Conservation (phyloP, 768 basidiomycete genomes). For the Lactarius hengduanensis region DNA sequence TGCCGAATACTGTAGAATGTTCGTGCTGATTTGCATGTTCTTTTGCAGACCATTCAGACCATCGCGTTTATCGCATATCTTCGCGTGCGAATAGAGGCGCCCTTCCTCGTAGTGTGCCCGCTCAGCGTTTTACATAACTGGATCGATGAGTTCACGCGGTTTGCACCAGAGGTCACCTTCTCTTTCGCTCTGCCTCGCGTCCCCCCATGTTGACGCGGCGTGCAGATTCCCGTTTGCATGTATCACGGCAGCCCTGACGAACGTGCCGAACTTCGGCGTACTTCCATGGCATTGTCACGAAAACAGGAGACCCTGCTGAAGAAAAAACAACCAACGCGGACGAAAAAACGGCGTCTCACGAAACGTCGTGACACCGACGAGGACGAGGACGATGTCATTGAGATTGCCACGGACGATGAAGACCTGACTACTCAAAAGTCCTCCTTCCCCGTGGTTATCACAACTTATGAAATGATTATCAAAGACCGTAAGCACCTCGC, state of each 20-base stretch:
- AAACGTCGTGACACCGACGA: constrained; percentile 13
- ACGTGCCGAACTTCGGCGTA: constrained; percentile 67
- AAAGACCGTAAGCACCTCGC: constrained; percentile 67
- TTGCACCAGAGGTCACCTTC: constrained; percentile 68
- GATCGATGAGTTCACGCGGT: constrained; percentile 79
- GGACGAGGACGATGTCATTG: background rate
- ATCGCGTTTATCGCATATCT: constrained; percentile 94
- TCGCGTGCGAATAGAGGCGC: constrained; percentile 66
- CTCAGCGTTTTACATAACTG: constrained; percentile 93
- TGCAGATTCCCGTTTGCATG: constrained; percentile 79
- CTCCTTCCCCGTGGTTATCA: constrained; percentile 78
- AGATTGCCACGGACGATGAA: constrained; percentile 16
- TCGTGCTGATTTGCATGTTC: constrained; percentile 2
- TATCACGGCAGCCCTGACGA: constrained; percentile 87
- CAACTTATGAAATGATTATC: constrained; percentile 93
- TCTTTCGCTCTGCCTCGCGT: constrained; percentile 1
- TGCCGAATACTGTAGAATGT: constrained; percentile 11
- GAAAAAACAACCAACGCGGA: background rate
- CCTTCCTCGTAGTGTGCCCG: constrained; percentile 89
- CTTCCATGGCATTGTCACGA: constrained; percentile 11
- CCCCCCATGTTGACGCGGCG: background rate
- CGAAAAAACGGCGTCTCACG: constrained; percentile 8
- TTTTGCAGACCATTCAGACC: constrained; percentile 80
- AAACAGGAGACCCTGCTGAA: background rate
- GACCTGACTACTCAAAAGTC: constrained; percentile 36